phyloP scores from a whole-genome alignment of 2,329 filamentous ascomycete species.

The Phaeosphaeriaceae sp. region DNA sequence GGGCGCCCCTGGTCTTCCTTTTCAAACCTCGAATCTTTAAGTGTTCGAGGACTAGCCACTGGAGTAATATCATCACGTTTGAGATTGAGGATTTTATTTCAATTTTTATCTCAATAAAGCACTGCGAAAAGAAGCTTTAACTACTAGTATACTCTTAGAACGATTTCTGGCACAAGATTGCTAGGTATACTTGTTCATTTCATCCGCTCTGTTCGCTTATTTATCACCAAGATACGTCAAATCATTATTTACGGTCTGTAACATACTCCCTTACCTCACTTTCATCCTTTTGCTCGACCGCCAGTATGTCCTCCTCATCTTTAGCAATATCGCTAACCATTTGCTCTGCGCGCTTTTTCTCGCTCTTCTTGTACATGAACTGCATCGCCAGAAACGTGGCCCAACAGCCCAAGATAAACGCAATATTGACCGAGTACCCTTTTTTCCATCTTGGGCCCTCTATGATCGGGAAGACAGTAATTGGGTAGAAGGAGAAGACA shows the following conservation, averaged over 20 bases:
- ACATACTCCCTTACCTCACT: conserved; percentile 29
- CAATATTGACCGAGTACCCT: conserved; percentile 57
- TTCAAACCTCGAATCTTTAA: not conserved
- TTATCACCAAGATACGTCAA: not conserved
- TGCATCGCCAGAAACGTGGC: conserved; percentile 49
- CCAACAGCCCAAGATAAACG: conserved; percentile 56
- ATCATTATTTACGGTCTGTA: conserved; percentile 19
- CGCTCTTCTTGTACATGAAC: conserved; percentile 44
- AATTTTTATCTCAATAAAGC: too few relatives aligned
- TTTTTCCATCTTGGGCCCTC: conserved; percentile 55
- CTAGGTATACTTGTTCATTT: not conserved
- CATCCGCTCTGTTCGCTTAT: not conserved
- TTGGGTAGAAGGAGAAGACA: conserved; percentile 44
- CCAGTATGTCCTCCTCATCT: conserved; percentile 35
- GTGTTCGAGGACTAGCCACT: too few relatives aligned
- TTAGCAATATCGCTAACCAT: conserved; percentile 19
- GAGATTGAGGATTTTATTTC: too few relatives aligned
- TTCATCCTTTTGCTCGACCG: conserved; percentile 26
- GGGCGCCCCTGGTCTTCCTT: not conserved
- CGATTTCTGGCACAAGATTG: too few relatives aligned
- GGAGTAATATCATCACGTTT: too few relatives aligned
- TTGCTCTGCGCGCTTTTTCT: conserved; percentile 26
- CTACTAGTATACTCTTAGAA: too few relatives aligned
- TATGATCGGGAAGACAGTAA: conserved; percentile 43
- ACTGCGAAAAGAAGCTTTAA: too few relatives aligned